These are phyloP conservation scores for Salix caprea DNA, from an alignment of 345 rosid genomes.

Conservation along the genomic window DNA sequence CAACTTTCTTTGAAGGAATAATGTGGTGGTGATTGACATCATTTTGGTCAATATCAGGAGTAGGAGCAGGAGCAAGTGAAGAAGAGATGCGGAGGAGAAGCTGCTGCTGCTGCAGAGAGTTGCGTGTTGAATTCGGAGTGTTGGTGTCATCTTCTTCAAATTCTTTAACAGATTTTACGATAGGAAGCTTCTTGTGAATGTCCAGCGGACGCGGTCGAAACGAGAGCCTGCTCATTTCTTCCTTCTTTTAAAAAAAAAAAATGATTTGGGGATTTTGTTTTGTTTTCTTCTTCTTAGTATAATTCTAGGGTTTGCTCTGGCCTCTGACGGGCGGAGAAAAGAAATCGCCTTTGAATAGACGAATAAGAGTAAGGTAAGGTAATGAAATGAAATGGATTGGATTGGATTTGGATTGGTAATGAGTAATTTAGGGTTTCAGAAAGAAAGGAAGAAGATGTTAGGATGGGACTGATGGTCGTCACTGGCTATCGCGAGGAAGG, in stretches of 20 bases:
- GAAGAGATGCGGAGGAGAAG: conserved; percentile 46
- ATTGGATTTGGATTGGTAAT: neutral
- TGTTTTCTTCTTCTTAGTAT: neutral
- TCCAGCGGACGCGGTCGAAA: conserved; percentile 94
- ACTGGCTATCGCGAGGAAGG: neutral
- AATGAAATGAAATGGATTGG: neutral
- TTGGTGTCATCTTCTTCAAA: conserved; percentile 82
- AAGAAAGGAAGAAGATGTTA: neutral
- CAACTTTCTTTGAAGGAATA: conserved; percentile 58
- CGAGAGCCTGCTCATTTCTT: conserved; percentile 85
- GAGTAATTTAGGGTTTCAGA: neutral
- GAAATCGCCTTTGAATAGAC: neutral
- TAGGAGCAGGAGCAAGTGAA: neutral
- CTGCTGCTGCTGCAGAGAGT: conserved; percentile 40
- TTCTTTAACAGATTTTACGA: conserved; percentile 79
- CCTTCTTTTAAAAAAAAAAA: neutral
- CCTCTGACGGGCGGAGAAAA: neutral
- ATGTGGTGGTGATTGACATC: conserved; percentile 59
- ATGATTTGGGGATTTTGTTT: neutral
- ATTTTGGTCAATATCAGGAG: neutral
- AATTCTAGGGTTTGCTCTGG: neutral
- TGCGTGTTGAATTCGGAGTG: conserved; percentile 66
- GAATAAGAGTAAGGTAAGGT: neutral
- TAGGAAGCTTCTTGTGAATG: conserved; percentile 94
- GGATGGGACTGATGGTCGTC: neutral